These are phyloP conservation scores for Hura crepitans DNA, from an alignment of 441 rosid species.

Conservation along the genomic window DNA sequence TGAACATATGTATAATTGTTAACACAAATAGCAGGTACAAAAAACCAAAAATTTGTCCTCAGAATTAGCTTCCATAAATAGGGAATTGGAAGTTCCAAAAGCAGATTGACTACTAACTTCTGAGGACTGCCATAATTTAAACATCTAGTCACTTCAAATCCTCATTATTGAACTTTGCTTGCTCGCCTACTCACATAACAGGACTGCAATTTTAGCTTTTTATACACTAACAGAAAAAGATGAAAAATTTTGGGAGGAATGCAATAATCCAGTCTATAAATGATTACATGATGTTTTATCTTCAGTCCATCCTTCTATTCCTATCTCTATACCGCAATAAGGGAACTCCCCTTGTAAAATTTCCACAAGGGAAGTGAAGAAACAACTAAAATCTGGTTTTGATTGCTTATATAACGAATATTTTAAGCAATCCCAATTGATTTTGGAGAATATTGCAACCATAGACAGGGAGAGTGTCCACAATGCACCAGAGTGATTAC, in stretches of 20 bases:
- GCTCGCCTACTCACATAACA: not conserved
- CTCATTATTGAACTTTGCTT: not conserved
- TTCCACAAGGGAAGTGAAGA: not conserved
- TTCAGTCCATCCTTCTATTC: not conserved
- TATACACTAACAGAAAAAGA: not conserved
- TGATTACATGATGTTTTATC: not conserved
- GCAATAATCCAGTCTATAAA: not conserved
- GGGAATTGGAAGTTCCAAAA: not conserved
- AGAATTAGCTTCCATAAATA: not conserved
- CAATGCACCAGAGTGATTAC: constrained; percentile 30
- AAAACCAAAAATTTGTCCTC: not conserved
- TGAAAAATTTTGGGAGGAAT: not conserved
- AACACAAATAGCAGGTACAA: not conserved
- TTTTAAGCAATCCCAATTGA: not conserved
- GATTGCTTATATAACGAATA: not conserved
- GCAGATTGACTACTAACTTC: constrained; percentile 3
- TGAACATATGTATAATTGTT: no score
- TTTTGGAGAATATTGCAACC: not conserved
- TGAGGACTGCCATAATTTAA: not conserved
- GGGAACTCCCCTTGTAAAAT: not conserved
- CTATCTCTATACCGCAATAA: not conserved
- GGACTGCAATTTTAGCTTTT: not conserved
- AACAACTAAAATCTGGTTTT: not conserved
- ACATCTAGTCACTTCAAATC: not conserved
- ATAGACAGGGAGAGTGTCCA: not conserved